phyloP scores from a whole-genome alignment of 257 asterid genomes.

The Thymus mandschuricus region DNA sequence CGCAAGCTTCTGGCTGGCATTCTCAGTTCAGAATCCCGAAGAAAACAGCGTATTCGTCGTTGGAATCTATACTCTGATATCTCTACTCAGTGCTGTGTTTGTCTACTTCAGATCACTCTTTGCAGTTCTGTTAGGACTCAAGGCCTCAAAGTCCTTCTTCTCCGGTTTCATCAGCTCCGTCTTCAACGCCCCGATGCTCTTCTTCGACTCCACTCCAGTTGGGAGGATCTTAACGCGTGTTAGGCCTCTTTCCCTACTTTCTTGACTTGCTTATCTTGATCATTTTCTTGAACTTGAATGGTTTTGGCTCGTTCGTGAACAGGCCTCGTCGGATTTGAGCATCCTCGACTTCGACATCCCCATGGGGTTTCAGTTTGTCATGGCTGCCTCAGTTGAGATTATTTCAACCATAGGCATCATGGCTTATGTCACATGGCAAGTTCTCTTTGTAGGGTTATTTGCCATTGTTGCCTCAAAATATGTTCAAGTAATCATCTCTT shows the following conservation, averaged over 20 bases:
- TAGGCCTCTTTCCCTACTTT: conserved; percentile 15
- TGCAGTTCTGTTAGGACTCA: conserved; percentile 62
- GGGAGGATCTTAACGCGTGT: conserved; percentile 83
- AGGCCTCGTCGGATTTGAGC: conserved; percentile 84
- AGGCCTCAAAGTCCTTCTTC: conserved; percentile 68
- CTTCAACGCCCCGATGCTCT: conserved; percentile 79
- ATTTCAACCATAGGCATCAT: conserved; percentile 55
- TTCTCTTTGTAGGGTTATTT: conserved; percentile 70
- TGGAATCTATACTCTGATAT: conserved; percentile 52
- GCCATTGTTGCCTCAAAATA: conserved; percentile 61
- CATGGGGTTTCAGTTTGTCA: conserved; percentile 41
- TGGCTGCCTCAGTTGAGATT: conserved; percentile 49
- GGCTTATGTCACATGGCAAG: conserved; percentile 82
- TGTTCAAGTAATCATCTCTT: conserved; percentile 54
- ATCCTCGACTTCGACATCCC: conserved; percentile 76
- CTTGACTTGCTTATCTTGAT: background rate
- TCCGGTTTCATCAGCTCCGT: conserved; percentile 56
- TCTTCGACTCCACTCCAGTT: conserved; percentile 84
- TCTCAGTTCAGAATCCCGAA: conserved; percentile 48
- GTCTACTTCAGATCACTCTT: conserved; percentile 54
- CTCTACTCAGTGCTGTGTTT: conserved; percentile 52
- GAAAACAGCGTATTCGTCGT: conserved; percentile 41
- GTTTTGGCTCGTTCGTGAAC: conserved; percentile 8
- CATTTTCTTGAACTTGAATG: background rate
- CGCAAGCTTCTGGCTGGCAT: conserved; percentile 82